Base-by-base conservation (phyloP, 2,329 filamentous ascomycete genomes). In the Aureobasidium sp. region DNA sequence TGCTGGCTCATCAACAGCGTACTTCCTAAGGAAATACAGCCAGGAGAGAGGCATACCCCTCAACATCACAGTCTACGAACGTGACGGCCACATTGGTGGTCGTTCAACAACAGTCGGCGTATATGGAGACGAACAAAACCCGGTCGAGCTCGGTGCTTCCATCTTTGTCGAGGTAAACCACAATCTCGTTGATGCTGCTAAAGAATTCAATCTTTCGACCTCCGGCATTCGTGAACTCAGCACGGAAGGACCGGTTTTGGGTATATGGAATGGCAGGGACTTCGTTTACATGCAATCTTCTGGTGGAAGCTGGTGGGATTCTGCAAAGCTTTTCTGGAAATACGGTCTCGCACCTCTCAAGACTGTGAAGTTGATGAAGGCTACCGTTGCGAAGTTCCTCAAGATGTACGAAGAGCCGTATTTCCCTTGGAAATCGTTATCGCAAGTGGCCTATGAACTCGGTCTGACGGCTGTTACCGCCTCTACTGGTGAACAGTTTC, bases 21-120 rank as follows among this genome's bases (percentile, higher is more conserved):
- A 94, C 74, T 85, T 93, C 69, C 79, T 99, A 50, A 81, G 82
- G 42, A 84, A 87, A 69, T 92, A 86, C 72, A 88, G 90, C 27
- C 75, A 83, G 4, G 75, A 83, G 62, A 78, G 77, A 29, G 72
- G 80, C n/a, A 73, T 88, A 21, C 76, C 80, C 2, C 71, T 93
- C 63, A 88, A 96, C 66, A 87, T 97, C 68, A 96, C 91, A 27
- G 79, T 99, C 32, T 97, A 93, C 72, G 94, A 99, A 70, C 88
- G 87, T 67, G 86, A 85, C 16, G 73, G 78, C 36, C 90, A 86
- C 67, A 81, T 97, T 47, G 94, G 94, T 34, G 94, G 94, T 9
- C 89, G 94, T 30, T 89, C 89, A 8, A 89, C 92, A 34, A 97
- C 92, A 0, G 88, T 96, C 21, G 79, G 91, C 69, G 86, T 86